Conservation (phyloP, 2,329 filamentous ascomycete species). For the Neocucurbitaria cava region DNA sequence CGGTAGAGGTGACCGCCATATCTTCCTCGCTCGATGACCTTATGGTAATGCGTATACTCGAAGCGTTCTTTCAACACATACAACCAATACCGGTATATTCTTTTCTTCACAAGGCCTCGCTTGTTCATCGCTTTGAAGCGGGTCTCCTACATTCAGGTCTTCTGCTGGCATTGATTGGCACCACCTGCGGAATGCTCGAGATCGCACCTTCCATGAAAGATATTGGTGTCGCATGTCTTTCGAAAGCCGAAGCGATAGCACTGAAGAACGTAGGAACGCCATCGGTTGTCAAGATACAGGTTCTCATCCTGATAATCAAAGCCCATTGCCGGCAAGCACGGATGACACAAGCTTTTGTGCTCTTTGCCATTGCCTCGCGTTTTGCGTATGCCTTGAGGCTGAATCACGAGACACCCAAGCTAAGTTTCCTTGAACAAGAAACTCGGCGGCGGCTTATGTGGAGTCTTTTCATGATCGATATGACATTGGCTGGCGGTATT, state of each 20-base stretch:
- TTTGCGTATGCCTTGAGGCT: slow-evolving; percentile 1
- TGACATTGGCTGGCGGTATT: neutral
- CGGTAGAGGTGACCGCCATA: neutral
- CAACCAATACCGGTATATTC: slow-evolving; percentile 3
- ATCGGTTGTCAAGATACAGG: slow-evolving; percentile 1
- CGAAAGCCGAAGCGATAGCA: neutral
- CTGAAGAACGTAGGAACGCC: neutral
- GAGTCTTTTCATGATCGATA: slow-evolving; percentile 2
- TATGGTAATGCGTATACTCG: slow-evolving; percentile 1
- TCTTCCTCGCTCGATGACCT: neutral
- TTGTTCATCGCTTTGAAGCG: slow-evolving; percentile 3
- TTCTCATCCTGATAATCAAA: slow-evolving; percentile 1
- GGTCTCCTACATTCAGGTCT: neutral
- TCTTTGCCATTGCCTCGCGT: neutral
- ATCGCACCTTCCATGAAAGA: neutral
- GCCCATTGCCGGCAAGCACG: neutral
- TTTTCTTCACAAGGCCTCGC: slow-evolving; percentile 4
- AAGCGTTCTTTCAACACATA: slow-evolving; percentile 3
- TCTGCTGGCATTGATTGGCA: neutral
- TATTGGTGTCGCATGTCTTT: neutral
- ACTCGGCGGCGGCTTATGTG: slow-evolving; percentile 3
- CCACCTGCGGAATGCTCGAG: slow-evolving; percentile 2
- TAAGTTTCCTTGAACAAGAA: slow-evolving; percentile 3
- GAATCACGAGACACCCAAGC: slow-evolving; percentile 3
- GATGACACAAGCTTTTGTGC: neutral